A percentile compares a stretch with the other conserved stretches of the same genome.
phyloP scores from a whole-genome alignment of 805 yeast species.

The Pichia manshurica region DNA sequence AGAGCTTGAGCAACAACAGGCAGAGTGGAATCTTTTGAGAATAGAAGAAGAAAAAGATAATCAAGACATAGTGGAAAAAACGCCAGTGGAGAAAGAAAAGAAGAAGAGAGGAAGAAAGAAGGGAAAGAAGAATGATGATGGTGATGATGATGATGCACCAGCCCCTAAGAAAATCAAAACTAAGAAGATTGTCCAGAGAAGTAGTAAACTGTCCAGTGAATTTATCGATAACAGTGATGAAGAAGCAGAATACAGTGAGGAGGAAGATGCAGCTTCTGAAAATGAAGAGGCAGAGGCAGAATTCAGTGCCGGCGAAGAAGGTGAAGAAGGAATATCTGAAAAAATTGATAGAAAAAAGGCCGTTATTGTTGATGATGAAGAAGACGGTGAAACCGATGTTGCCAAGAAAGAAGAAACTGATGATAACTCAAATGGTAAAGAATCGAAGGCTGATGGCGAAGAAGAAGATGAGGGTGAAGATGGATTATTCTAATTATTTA shows the following conservation, averaged over 20 bases:
- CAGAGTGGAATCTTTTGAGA: conserved; percentile 44
- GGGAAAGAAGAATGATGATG: conserved; percentile 11
- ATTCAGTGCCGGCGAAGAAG: conserved; percentile 3
- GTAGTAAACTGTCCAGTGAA: conserved; percentile 23
- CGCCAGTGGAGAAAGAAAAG: conserved; percentile 28
- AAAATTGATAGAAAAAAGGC: conserved; percentile 16
- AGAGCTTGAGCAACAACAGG: conserved; percentile 50
- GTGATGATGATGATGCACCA: conserved; percentile 14
- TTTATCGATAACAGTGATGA: conserved; percentile 31
- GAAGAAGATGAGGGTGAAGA: conserved; percentile 16
- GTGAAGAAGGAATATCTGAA: conserved; percentile 1
- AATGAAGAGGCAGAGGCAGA: conserved; percentile 13
- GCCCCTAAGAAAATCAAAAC: conserved; percentile 17
- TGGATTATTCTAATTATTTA: neutral
- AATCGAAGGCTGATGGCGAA: conserved; percentile 7
- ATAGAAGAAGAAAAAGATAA: conserved; percentile 32
- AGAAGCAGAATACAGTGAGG: conserved; percentile 23
- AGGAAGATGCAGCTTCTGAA: conserved; percentile 7
- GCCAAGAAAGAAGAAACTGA: conserved; percentile 21
- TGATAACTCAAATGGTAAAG: neutral
- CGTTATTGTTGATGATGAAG: conserved; percentile 8
- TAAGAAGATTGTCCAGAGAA: conserved; percentile 17
- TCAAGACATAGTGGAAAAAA: conserved; percentile 31
- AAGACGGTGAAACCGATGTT: conserved; percentile 22
- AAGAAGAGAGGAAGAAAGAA: conserved; percentile 28